phyloP scores from a whole-genome alignment of 805 yeast species.

The Jamesozyma piceae region DNA sequence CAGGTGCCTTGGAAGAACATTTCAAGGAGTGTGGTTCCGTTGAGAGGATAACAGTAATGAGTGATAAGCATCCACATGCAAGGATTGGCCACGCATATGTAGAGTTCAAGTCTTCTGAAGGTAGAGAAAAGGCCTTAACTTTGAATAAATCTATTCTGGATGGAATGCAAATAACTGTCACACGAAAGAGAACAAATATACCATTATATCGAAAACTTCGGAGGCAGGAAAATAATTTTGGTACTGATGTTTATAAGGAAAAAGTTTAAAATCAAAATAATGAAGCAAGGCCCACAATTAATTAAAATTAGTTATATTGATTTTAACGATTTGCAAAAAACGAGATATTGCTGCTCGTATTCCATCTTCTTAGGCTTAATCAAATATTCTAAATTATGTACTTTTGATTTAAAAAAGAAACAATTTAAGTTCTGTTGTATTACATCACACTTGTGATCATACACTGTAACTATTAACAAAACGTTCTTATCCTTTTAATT shows the following conservation, averaged over 20 bases:
- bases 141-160: conserved; percentile 37
- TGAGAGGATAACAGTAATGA: conserved; percentile 43
- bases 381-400: too few species aligned
- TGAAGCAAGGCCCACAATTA: too few species aligned
- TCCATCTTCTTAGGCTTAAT: too few species aligned
- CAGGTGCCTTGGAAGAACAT: conserved; percentile 41
- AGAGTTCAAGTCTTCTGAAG: conserved; percentile 39
- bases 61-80: conserved; percentile 32
- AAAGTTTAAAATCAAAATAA: background rate
- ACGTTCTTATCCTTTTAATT: too few species aligned
- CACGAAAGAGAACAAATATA: conserved; percentile 44
- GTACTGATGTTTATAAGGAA: background rate
- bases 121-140: conserved; percentile 40
- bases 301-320: too few species aligned
- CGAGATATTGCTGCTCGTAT: too few species aligned
- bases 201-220: conserved; percentile 33
- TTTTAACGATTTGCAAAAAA: too few species aligned
- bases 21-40: conserved; percentile 39
- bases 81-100: conserved; percentile 58
- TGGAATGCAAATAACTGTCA: conserved; percentile 40
- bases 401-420: too few species aligned
- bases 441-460: too few species aligned
- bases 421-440: too few species aligned
- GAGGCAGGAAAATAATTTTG: background rate
- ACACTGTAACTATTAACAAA: too few species aligned